phyloP scores from a whole-genome alignment of 768 basidiomycete genomes.

The Phylloporus arenicola region DNA sequence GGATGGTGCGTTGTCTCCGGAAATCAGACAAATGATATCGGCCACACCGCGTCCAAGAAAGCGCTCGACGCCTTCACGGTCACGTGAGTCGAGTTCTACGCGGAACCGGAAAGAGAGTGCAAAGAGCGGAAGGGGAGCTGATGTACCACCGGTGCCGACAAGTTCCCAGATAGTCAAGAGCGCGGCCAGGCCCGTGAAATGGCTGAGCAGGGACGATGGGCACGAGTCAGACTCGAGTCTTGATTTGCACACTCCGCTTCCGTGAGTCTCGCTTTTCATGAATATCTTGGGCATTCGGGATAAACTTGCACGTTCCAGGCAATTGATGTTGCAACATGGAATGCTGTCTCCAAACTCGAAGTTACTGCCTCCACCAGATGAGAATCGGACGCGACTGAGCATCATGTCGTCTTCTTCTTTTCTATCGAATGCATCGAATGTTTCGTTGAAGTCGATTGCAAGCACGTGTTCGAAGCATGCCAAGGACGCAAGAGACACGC shows the following conservation, averaged over 20 bases:
- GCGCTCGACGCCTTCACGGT: conserved; percentile 16
- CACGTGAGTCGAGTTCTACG: conserved; percentile 20
- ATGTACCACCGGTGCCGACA: conserved; percentile 12
- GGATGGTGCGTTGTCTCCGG: conserved; percentile 31
- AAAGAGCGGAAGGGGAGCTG: conserved; percentile 4
- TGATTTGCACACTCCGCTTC: conserved; percentile 63
- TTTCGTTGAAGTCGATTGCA: conserved; percentile 20
- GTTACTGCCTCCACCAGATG: conserved; percentile 37
- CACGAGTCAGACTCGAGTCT: conserved; percentile 59
- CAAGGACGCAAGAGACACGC: conserved; percentile 57
- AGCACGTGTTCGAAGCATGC: conserved; percentile 25
- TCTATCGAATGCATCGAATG: conserved; percentile 23
- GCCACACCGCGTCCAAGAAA: conserved; percentile 34
- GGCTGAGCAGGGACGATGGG: conserved; percentile 13
- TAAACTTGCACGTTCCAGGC: conserved; percentile 31
- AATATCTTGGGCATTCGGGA: background rate
- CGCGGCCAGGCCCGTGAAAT: background rate
- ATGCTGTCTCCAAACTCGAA: conserved; percentile 64
- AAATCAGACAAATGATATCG: conserved; percentile 37
- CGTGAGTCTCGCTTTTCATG: conserved; percentile 40
- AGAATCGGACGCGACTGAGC: conserved; percentile 21
- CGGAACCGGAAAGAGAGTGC: conserved; percentile 15
- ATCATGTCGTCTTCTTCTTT: conserved; percentile 23
- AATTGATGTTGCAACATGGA: conserved; percentile 63
- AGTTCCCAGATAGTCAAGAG: conserved; percentile 2